These are phyloP conservation scores for Gymnopilus dilepis DNA, from an alignment of 768 basidiomycete genomes.

Conservation along the genomic window DNA sequence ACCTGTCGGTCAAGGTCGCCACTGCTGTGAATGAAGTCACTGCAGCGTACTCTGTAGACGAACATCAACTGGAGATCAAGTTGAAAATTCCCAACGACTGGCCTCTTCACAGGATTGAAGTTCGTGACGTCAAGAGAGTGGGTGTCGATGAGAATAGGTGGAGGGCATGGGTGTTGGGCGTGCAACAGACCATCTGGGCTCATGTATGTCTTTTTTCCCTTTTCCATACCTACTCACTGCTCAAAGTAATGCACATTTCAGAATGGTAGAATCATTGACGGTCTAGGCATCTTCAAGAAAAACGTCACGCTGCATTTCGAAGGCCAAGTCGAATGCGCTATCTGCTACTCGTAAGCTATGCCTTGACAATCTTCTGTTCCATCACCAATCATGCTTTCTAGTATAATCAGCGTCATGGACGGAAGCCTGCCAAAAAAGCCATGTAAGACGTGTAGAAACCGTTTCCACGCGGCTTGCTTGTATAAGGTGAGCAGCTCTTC, in stretches of 20 bases:
- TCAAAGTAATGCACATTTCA: conserved; percentile 39
- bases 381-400: too few relatives aligned
- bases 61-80: conserved; percentile 89
- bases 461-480: conserved; percentile 90
- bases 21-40: conserved; percentile 78
- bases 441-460: conserved; percentile 93
- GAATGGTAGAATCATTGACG: conserved; percentile 93
- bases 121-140: conserved; percentile 82
- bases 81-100: conserved; percentile 88
- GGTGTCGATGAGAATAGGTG: conserved; percentile 91
- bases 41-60: conserved; percentile 87
- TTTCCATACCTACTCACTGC: neutral
- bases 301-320: conserved; percentile 94
- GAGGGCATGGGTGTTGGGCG: conserved; percentile 92
- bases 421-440: conserved; percentile 86
- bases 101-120: conserved; percentile 87
- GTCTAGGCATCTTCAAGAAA: conserved; percentile 88
- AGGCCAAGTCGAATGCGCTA: conserved; percentile 95
- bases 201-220: conserved; percentile 61
- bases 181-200: conserved; percentile 89
- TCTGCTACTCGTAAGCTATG: conserved; percentile 86
- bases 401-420: conserved; percentile 91
- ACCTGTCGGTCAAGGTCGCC: conserved; percentile 79
- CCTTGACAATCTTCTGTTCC: neutral
- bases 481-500: conserved; percentile 70